These are phyloP conservation scores for Triangularia setosa DNA, from an alignment of 2,329 filamentous ascomycete species.

Conservation along the genomic window DNA sequence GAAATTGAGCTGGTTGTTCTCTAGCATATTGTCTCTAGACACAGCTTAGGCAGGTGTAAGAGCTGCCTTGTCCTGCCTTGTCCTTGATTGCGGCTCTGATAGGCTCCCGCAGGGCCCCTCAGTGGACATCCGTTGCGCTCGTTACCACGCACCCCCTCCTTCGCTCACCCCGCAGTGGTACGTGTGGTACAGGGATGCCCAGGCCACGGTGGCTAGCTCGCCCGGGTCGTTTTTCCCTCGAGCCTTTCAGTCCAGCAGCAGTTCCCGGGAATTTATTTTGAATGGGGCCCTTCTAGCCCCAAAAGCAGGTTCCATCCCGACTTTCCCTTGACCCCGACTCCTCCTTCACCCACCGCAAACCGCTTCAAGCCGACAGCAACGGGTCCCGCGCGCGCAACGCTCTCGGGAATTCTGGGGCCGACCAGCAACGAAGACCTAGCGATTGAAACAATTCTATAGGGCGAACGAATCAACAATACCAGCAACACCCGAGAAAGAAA, in stretches of 20 bases:
- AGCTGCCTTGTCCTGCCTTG: not conserved
- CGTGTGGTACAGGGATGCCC: not conserved
- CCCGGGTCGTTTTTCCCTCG: not conserved
- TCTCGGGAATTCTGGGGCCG: slow-evolving; percentile 6
- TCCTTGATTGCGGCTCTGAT: not conserved
- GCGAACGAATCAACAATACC: not conserved
- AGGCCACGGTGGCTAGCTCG: not conserved
- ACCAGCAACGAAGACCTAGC: not conserved
- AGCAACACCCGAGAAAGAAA: not conserved
- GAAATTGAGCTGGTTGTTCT: not conserved
- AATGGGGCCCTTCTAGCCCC: slow-evolving; percentile 20
- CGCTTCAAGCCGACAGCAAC: slow-evolving; percentile 26
- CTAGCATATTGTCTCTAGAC: not conserved
- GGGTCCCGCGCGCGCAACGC: not conserved
- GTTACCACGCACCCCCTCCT: not conserved
- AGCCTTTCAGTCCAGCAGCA: not conserved
- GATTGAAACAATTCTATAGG: slow-evolving; percentile 4
- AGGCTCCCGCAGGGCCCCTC: not conserved
- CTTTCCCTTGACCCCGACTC: slow-evolving; percentile 14
- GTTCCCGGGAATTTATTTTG: slow-evolving; percentile 8
- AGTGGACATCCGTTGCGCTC: not conserved
- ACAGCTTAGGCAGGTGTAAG: not conserved
- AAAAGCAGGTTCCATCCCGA: slow-evolving; percentile 20
- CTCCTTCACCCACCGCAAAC: slow-evolving; percentile 32
- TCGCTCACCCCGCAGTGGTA: not conserved